Evolutionary conservation across 768 basidiomycete species (phyloP), one percentile per base, ranked within the genome.

Genomic region (Daedalea quercina): DNA sequence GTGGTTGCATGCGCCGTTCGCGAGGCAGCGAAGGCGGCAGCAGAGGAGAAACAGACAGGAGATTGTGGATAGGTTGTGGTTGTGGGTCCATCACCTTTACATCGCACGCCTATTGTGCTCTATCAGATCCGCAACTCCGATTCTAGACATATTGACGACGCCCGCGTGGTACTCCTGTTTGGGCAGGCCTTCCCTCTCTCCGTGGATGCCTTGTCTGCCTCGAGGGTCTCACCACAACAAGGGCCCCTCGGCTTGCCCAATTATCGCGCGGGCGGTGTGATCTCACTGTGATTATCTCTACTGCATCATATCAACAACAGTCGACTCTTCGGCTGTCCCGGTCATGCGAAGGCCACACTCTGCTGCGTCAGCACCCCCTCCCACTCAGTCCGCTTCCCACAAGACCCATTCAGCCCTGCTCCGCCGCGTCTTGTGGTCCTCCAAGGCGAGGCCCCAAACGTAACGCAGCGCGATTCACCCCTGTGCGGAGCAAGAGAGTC

Each of bases 61-160:
- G 60, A 57, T 54, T 54, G 57, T 50, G 60, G 54, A 54, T 53
- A 58, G 51, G 60, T 61, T 61, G 60, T 56, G 53, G 52, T 61
- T 61, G 60, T 61, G 60, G 60, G 60, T 61, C 60, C 60, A 61
- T 49, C 45, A 24, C 20, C 17, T 28, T 34, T 34, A 24, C 47
- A 48, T 53, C 57, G 54, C 57, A 57, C 57, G 52, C 54, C 57
- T 56, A 56, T 61, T 57, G 60, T 61, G 51, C 55, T 55, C 33
- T 57, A 56, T 57, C 53, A 60, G 59, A 60, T 60, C 59, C 59
- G 56, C 57, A 56, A 17, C 46, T 54, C 59, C 54, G 56, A 57
- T 56, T 47, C 50, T 28, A 56, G 52, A 46, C 44, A 46, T 24
- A 17, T n/a, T n/a, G 44, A 9, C 44, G 25, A 46, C 19, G 44